Evolutionary conservation across 2,329 filamentous ascomycete genomes (phyloP).

Genomic region (Ophiocordyceps polyrhachis-furcata): DNA sequence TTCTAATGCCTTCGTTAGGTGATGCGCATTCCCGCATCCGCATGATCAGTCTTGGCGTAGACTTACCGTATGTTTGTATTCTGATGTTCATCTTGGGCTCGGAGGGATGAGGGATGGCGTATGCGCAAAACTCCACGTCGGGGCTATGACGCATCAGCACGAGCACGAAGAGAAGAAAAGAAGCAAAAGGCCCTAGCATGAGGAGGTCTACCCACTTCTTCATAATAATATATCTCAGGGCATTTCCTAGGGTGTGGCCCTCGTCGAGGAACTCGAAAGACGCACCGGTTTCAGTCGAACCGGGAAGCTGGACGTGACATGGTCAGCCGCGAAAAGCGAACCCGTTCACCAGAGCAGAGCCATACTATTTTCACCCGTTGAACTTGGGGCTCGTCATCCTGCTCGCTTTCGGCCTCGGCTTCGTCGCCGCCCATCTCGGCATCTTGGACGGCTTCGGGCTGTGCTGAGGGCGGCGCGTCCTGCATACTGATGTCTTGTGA

Average conservation of each 20-base stretch:
- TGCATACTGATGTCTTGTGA: conserved; percentile 23
- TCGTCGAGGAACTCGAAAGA: conserved; percentile 91
- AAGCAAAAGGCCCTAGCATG: neutral
- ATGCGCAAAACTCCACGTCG: conserved; percentile 93
- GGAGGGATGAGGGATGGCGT: conserved; percentile 91
- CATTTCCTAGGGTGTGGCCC: conserved; percentile 90
- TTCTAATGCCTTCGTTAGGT: conserved; percentile 29
- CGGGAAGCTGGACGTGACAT: conserved; percentile 48
- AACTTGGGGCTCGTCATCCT: conserved; percentile 27
- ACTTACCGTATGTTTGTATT: conserved; percentile 87
- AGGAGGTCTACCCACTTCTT: conserved; percentile 58
- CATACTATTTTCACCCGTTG: conserved; percentile 46
- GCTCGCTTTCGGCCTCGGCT: conserved; percentile 20
- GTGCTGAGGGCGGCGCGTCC: conserved; percentile 22
- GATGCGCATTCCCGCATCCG: neutral
- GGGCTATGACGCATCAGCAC: conserved; percentile 38
- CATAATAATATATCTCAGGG: conserved; percentile 88
- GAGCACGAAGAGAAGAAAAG: neutral
- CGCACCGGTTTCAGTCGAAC: conserved; percentile 70
- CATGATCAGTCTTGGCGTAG: neutral
- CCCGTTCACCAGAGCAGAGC: neutral
- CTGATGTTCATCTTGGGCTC: conserved; percentile 93
- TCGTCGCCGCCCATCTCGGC: conserved; percentile 13
- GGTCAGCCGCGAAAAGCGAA: neutral
- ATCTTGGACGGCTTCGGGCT: conserved; percentile 15